phyloP scores from a whole-genome alignment of 805 yeast genomes.

The Saturnispora gosingensis region DNA sequence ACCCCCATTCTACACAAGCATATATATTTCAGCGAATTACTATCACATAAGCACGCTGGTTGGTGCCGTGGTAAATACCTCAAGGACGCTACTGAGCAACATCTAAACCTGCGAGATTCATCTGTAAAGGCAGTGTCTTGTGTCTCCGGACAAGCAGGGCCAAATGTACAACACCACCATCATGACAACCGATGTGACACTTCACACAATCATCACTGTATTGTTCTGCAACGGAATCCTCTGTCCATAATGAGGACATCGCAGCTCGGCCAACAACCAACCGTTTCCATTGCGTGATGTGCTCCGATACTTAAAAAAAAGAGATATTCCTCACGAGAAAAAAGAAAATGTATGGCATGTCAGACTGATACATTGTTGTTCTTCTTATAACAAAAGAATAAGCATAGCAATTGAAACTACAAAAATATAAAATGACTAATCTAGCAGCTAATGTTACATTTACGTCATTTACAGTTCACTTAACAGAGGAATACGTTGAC shows the following conservation, averaged over 20 bases:
- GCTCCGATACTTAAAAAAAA: background rate
- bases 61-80: background rate
- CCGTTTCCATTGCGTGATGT: slow-evolving; percentile 1
- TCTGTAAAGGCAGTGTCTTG: background rate
- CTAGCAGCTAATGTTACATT: slow-evolving; percentile 34
- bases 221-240: background rate
- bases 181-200: background rate
- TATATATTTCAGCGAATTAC: no score
- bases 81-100: background rate
- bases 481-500: slow-evolving; percentile 35
- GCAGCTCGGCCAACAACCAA: background rate
- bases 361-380: background rate
- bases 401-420: background rate
- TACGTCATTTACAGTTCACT: slow-evolving; percentile 52
- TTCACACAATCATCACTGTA: background rate
- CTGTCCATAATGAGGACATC: background rate
- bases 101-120: background rate
- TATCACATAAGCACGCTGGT: no score
- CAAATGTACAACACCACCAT: background rate
- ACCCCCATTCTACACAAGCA: no score
- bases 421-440: slow-evolving; percentile 1
- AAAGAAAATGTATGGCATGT: background rate
- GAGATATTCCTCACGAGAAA: background rate
- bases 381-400: background rate
- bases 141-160: background rate